Base-by-base conservation (phyloP, 768 basidiomycete genomes). In the Naganishia antarctica region DNA sequence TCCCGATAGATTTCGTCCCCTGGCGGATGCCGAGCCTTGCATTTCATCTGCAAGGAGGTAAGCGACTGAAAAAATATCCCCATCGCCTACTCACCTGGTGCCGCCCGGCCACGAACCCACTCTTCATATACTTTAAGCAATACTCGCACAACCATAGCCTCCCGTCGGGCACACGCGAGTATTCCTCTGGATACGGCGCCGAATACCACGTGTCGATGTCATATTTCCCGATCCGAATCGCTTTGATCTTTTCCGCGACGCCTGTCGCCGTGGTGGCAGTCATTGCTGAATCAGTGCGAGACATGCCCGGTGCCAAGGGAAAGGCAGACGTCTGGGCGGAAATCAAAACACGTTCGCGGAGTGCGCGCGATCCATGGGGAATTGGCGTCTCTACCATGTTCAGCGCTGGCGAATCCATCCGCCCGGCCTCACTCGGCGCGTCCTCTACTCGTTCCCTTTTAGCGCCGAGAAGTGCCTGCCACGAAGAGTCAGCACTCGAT, bases 201-300 rank as follows among this genome's bases (percentile, higher is more conserved):
- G 96, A 91, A 76, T 91, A 98, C 96, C 96, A 99, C 3, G 96
- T 98, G 75, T 91, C 86, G 73, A 98, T 91, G 72, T 98, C 92
- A 74, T 82, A 93, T 62, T 84, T 82, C 28, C 93, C 93, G 70
- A 97, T 93, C 29, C 91, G 86, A 67, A 97, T 91, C 61, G 83
- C 85, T 61, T 85, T 87, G 81, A 94, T 96, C 68, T 75, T 76
- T 53, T 77, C 71, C n/a, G 71, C 61, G 13, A 66, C 48, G 51
- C 2, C 26, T 45, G 57, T 26, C 87, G 86, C 47, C 87, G 82
- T 29, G 77, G 78, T 32, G 34, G 34, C 34, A 15, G 34, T 7
- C 77, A 73, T 1, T 73, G 69, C 60, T 71, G 69, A 64, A 43
- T 66, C 21, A 45, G 53, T 9, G 8, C 23, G 67, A 13, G 41